Evolutionary conservation across 169 alveolate species (phyloP), one percentile per base, ranked within the genome.

Genomic region (Plasmodium relictum): DNA sequence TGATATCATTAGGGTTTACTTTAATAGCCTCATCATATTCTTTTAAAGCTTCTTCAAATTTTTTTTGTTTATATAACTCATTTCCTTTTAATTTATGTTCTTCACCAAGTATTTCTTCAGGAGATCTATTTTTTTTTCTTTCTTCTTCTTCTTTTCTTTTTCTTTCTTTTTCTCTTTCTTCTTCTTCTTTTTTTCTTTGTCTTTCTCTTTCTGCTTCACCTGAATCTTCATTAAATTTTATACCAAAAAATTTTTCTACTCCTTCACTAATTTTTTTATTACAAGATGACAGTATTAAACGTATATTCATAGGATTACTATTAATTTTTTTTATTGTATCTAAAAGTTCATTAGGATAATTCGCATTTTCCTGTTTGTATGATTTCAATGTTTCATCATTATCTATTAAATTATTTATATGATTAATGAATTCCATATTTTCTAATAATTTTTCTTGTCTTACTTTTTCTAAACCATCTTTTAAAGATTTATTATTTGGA

Each of bases 41-140:
- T 72, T 96, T 97, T 85, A 97, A 90, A 0, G 99, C 99, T 88
- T 98, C 98, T 50, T 94, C 96, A 88, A 97, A 98, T 95, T 96
- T 95, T 92, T 96, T 95, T 72, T 97, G 98, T 91, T 96, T 96
- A 74, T 94, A 94, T 16, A 92, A 56, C 42, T 94, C 93, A 95
- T 90, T 96, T 76, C 97, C 97, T 78, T 94, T 95, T 48, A 73
- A 93, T 89, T 95, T 95, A 58, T 62, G 91, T 63, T 95, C 96
- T 39, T 95, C 93, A 6, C 96, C 95, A 50, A 76, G 90, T 93
- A 88, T 52, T 42, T 58, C 65, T 63, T 71, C 83, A n/a, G 72
- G 76, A 8, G 50, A 20, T 68, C 88, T 37, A 63, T 56, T 78
- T 74, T 65, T 87, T 74, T 65, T 73, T 26, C 18, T 88, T 68